phyloP scores from a whole-genome alignment of 306 rosid species.

The Cicer arietinum region DNA sequence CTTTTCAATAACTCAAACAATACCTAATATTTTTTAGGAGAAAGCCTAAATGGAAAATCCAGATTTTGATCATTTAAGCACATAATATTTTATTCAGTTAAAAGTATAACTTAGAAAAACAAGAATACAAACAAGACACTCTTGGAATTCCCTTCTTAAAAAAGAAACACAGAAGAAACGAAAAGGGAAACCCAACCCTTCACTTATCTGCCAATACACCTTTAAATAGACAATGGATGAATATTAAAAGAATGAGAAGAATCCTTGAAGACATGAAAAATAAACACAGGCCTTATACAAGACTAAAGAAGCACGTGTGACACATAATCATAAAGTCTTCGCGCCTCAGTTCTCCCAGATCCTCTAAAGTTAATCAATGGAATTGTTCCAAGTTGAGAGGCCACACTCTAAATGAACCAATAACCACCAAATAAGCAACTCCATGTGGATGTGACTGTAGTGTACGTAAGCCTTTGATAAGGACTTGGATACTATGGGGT shows the following conservation, averaged over 20 bases:
- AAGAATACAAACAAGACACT: not conserved
- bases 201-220: not conserved
- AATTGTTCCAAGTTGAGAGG: not conserved
- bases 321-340: not conserved
- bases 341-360: not conserved
- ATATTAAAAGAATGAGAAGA: not conserved
- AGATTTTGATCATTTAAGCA: not conserved
- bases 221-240: not conserved
- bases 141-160: not conserved
- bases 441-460: conserved; percentile 4
- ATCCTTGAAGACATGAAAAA: not conserved
- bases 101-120: not conserved
- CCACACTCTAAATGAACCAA: conserved; percentile 13
- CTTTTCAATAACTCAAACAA: not conserved
- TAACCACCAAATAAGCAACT: conserved; percentile 17
- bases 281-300: not conserved
- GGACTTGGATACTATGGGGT: not conserved
- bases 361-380: not conserved
- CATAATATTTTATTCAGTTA: not conserved
- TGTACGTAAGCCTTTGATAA: not conserved
- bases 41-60: conserved; percentile 8
- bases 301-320: not conserved
- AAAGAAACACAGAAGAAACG: not conserved
- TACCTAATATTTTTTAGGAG: not conserved
- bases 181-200: not conserved